A percentile compares a stretch with the other conserved stretches of the same genome.
Evolutionary conservation across 768 basidiomycete species (phyloP).

Genomic region (Phlebiopsis gigantea): DNA sequence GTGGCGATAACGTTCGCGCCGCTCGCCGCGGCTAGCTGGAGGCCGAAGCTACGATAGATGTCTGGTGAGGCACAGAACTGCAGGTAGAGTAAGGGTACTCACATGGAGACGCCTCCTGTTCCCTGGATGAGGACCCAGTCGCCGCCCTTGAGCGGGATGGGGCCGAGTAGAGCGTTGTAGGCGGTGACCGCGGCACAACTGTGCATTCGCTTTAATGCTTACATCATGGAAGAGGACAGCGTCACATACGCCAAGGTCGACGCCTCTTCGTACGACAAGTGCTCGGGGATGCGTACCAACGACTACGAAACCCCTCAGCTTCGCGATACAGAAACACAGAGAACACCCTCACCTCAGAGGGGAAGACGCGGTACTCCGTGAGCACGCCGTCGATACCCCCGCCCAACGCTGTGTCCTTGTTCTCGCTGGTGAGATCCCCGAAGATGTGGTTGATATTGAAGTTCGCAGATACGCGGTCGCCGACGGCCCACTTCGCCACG

Average conservation of each 20-base stretch:
- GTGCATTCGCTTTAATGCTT: background rate
- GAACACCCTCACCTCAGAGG: constrained; percentile 37
- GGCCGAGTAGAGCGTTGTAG: constrained; percentile 50
- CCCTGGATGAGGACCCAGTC: constrained; percentile 51
- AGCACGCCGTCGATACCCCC: constrained; percentile 47
- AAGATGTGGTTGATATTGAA: constrained; percentile 44
- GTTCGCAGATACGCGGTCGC: constrained; percentile 56
- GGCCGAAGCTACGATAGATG: constrained; percentile 31
- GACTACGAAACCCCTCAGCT: background rate
- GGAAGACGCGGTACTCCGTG: constrained; percentile 49
- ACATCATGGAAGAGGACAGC: background rate
- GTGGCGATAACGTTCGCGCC: constrained; percentile 63
- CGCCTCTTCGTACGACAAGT: constrained; percentile 56
- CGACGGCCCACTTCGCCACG: constrained; percentile 42
- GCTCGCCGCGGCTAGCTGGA: constrained; percentile 55
- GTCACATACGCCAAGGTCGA: constrained; percentile 51
- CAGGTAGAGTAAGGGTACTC: background rate
- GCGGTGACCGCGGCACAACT: constrained; percentile 60
- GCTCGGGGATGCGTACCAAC: constrained; percentile 24
- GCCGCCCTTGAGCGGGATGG: constrained; percentile 46
- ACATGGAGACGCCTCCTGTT: constrained; percentile 54
- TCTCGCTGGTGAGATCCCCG: constrained; percentile 35
- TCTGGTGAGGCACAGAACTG: background rate
- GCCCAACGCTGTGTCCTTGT: constrained; percentile 36
- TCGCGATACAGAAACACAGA: too few relatives aligned